Evolutionary conservation across 2,329 filamentous ascomycete species (phyloP).

Genomic region (Microcyclosporella mali): DNA sequence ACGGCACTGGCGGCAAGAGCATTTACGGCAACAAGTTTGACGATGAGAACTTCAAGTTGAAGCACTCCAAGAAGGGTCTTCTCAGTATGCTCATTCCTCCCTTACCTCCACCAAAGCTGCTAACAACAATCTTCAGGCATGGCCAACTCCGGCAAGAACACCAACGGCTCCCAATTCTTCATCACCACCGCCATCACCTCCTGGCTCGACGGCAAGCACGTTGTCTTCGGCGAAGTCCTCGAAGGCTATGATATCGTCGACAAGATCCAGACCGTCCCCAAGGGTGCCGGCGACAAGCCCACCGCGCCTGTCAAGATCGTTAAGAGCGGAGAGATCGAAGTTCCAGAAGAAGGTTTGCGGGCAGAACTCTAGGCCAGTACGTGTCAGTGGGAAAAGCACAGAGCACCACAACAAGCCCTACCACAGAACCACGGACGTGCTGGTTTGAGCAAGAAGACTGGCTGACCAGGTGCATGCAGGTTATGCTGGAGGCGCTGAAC

Average conservation of each 20-base stretch:
- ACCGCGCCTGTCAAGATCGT: conserved; percentile 63
- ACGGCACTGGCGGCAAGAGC: conserved; percentile 79
- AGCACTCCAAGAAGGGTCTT: conserved; percentile 77
- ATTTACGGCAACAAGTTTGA: conserved; percentile 81
- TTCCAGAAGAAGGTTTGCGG: conserved; percentile 88
- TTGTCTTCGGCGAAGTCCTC: conserved; percentile 83
- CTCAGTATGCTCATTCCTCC: conserved; percentile 48
- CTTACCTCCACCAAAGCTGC: background rate
- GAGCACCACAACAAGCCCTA: background rate
- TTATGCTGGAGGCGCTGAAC: conserved; percentile 39
- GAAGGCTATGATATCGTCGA: conserved; percentile 78
- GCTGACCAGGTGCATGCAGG: conserved; percentile 32
- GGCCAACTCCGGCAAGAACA: conserved; percentile 80
- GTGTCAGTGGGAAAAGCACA: conserved; percentile 7
- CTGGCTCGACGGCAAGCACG: conserved; percentile 78
- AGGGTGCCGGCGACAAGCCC: conserved; percentile 63
- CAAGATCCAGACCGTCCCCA: conserved; percentile 68
- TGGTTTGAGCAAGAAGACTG: conserved; percentile 3
- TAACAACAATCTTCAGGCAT: conserved; percentile 48
- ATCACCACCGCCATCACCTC: conserved; percentile 76
- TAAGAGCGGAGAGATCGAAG: conserved; percentile 77
- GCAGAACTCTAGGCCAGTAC: conserved; percentile 66
- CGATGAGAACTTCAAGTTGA: conserved; percentile 93
- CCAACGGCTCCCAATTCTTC: conserved; percentile 87
- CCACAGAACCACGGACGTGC: conserved; percentile 1